These are phyloP conservation scores for Limnanthes douglasii DNA, from an alignment of 345 rosid genomes.

Conservation along the genomic window DNA sequence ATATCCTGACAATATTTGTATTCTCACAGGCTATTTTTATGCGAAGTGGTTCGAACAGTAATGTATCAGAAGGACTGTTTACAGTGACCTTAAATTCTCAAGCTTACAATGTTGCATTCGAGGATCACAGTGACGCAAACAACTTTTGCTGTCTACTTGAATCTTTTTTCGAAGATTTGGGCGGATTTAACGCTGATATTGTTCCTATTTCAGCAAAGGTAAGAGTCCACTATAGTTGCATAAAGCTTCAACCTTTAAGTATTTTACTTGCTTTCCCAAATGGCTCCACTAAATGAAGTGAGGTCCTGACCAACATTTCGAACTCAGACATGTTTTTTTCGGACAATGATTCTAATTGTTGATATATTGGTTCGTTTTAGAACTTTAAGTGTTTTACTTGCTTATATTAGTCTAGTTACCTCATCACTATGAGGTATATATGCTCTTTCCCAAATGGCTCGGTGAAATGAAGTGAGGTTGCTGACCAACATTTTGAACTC, in stretches of 20 bases:
- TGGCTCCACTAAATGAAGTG: too few species aligned
- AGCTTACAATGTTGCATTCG: conserved; percentile 39
- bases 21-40: conserved; percentile 43
- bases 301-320: too few species aligned
- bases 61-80: conserved; percentile 35
- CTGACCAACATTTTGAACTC: too few species aligned
- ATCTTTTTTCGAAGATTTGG: conserved; percentile 50
- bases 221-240: conserved; percentile 8
- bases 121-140: conserved; percentile 64
- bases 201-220: conserved; percentile 49
- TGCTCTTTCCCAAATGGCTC: too few species aligned
- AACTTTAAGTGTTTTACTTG: too few species aligned
- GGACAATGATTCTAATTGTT: not conserved
- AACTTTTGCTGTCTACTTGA: conserved; percentile 66
- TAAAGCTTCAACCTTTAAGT: not conserved
- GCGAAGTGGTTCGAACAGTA: conserved; percentile 40
- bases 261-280: too few species aligned
- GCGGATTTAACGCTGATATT: conserved; percentile 42
- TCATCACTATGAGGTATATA: too few species aligned
- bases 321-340: too few species aligned
- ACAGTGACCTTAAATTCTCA: conserved; percentile 18
- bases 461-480: not conserved
- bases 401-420: too few species aligned
- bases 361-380: too few species aligned
- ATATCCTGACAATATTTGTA: not conserved